Evolutionary conservation across 2,329 filamentous ascomycete species (phyloP).

Genomic region (Talaromyces sp.): DNA sequence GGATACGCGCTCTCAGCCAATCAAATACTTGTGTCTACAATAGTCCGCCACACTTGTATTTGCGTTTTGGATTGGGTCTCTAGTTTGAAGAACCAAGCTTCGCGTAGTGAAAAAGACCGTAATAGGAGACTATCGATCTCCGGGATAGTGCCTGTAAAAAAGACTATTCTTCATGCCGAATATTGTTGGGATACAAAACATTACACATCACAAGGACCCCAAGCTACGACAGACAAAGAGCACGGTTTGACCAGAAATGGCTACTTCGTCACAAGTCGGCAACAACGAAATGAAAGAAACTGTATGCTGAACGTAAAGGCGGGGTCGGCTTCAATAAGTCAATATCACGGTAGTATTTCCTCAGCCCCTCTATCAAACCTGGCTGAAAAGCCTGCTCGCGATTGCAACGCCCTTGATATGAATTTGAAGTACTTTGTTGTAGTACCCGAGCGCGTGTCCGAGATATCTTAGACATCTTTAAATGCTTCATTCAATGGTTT

Average conservation of each 20-base stretch:
- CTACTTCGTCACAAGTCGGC: no score
- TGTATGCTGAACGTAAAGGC: neutral
- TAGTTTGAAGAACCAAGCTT: neutral
- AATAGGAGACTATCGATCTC: neutral
- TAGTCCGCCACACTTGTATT: neutral
- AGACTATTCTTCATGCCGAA: neutral
- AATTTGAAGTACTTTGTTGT: neutral
- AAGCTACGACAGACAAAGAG: no score
- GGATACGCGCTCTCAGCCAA: neutral
- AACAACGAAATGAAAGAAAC: neutral
- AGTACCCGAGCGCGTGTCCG: neutral
- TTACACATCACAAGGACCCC: neutral
- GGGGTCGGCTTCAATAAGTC: neutral
- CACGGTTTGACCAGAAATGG: no score
- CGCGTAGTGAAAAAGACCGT: neutral
- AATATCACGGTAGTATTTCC: neutral
- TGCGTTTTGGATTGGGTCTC: neutral
- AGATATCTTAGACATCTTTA: neutral
- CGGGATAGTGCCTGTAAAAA: neutral
- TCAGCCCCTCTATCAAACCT: neutral
- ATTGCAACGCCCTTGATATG: neutral
- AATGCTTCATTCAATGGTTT: neutral
- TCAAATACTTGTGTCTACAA: neutral
- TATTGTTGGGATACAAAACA: neutral
- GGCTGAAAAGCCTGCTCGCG: neutral